Conservation (phyloP, 2,329 filamentous ascomycete species). For the Drechslerella dactyloides region DNA sequence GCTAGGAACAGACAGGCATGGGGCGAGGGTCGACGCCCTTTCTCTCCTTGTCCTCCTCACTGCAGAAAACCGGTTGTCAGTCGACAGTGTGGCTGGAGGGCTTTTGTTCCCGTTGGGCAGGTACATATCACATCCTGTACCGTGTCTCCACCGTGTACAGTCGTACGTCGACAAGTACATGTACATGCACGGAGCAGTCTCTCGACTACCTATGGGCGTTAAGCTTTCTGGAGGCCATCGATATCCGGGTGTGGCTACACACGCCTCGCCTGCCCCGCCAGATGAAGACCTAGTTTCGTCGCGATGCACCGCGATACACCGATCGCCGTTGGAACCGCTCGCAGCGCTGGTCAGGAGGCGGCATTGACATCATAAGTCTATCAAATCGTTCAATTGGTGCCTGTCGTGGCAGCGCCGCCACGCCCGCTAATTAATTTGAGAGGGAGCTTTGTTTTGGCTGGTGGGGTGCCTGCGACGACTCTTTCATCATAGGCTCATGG, state of each 20-base stretch:
- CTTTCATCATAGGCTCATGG: conserved; percentile 18
- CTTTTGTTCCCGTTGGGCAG: conserved; percentile 26
- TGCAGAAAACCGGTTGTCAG: conserved; percentile 30
- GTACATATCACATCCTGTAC: neutral
- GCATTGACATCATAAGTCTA: neutral
- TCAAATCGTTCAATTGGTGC: conserved; percentile 1
- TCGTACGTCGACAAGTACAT: neutral
- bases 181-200: conserved; percentile 4
- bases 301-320: conserved; percentile 8
- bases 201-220: no score
- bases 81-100: conserved; percentile 33
- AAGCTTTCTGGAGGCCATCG: conserved; percentile 8
- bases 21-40: neutral
- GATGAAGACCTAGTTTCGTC: neutral
- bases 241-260: conserved; percentile 22
- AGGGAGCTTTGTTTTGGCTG: neutral
- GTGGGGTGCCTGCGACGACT: conserved; percentile 6
- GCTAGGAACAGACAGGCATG: no score
- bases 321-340: neutral
- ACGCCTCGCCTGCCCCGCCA: conserved; percentile 6
- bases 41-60: conserved; percentile 5
- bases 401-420: conserved; percentile 20
- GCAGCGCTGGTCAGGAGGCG: neutral
- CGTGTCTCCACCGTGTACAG: neutral
- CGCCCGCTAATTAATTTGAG: neutral